A percentile compares a stretch with the other conserved stretches of the same genome.
Evolutionary conservation across 2,329 filamentous ascomycete genomes (phyloP).

Genomic region (Aspergillus pseudoterreus): DNA sequence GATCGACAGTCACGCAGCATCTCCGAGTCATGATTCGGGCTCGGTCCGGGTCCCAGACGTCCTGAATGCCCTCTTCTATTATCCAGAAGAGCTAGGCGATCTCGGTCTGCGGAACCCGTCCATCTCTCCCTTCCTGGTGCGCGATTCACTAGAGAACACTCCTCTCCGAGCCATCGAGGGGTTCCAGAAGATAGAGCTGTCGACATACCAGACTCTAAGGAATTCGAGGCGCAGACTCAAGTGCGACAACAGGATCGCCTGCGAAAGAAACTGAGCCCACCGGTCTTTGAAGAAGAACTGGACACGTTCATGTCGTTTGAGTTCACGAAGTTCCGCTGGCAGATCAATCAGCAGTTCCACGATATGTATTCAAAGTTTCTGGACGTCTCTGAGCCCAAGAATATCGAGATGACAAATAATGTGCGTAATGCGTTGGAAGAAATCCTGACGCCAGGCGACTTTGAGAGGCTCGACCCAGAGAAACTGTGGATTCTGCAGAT

Average conservation of each 20-base stretch:
- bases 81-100: slow-evolving; percentile 46
- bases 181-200: slow-evolving; percentile 22
- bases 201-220: slow-evolving; percentile 17
- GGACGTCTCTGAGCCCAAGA: slow-evolving; percentile 15
- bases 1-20: slow-evolving; percentile 46
- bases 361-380: slow-evolving; percentile 27
- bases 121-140: slow-evolving; percentile 38
- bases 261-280: neutral
- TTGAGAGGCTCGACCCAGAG: slow-evolving; percentile 6
- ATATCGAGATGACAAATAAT: slow-evolving; percentile 16
- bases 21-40: slow-evolving; percentile 47
- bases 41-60: slow-evolving; percentile 46
- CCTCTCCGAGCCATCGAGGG: slow-evolving; percentile 21
- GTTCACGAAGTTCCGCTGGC: slow-evolving; percentile 25
- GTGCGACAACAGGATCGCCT: slow-evolving; percentile 1
- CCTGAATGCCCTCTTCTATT: slow-evolving; percentile 47
- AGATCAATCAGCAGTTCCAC: neutral
- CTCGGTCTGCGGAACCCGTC: slow-evolving; percentile 48
- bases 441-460: slow-evolving; percentile 3
- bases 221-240: slow-evolving; percentile 16
- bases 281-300: slow-evolving; percentile 10
- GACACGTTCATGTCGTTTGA: slow-evolving; percentile 34
- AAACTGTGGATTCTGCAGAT: slow-evolving; percentile 34
- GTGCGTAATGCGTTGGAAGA: slow-evolving; percentile 17
- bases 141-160: slow-evolving; percentile 22